Percentiles rank a stretch among this genome's conserved stretches.
Evolutionary conservation across 1,284 basidiomycete species (phyloP).

Genomic region (Vanrija sp.): DNA sequence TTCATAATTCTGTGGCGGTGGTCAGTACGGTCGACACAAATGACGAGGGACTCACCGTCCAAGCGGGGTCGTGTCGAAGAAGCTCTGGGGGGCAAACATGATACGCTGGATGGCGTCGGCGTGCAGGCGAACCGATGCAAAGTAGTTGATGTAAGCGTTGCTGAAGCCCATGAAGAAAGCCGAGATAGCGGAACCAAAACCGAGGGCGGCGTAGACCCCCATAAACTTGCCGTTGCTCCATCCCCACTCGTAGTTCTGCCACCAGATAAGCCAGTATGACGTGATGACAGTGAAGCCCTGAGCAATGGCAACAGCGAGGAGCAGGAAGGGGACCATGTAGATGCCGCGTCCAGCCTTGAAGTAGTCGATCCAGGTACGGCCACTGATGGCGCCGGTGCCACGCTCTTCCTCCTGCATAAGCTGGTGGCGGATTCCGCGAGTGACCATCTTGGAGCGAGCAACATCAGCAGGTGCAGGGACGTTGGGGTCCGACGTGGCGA

Average conservation of each 20-base stretch:
- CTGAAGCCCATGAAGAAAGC: slow-evolving; percentile 54
- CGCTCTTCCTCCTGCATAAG: slow-evolving; percentile 53
- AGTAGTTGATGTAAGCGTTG: slow-evolving; percentile 57
- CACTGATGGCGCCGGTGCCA: slow-evolving; percentile 40
- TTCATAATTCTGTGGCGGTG: no score
- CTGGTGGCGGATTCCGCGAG: slow-evolving; percentile 34
- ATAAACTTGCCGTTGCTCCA: slow-evolving; percentile 51
- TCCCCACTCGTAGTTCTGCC: slow-evolving; percentile 57
- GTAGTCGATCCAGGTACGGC: slow-evolving; percentile 49
- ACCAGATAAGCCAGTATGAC: slow-evolving; percentile 64
- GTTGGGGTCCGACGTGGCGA: slow-evolving; percentile 30
- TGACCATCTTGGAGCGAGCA: slow-evolving; percentile 40
- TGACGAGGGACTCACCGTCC: slow-evolving; percentile 55
- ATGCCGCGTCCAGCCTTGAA: slow-evolving; percentile 52
- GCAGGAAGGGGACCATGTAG: slow-evolving; percentile 52
- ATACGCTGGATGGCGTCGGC: slow-evolving; percentile 59
- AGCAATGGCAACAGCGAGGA: slow-evolving; percentile 42
- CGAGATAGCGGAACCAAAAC: slow-evolving; percentile 53
- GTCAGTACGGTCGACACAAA: no score
- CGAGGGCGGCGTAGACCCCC: slow-evolving; percentile 56
- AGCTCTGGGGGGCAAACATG: slow-evolving; percentile 72
- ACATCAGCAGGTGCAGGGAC: slow-evolving; percentile 1
- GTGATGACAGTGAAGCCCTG: slow-evolving; percentile 46
- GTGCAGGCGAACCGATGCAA: slow-evolving; percentile 60
- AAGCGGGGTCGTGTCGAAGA: slow-evolving; percentile 86